phyloP scores from a whole-genome alignment of 192 early-diverging fungal genomes.

The Dimargaris verticillata region DNA sequence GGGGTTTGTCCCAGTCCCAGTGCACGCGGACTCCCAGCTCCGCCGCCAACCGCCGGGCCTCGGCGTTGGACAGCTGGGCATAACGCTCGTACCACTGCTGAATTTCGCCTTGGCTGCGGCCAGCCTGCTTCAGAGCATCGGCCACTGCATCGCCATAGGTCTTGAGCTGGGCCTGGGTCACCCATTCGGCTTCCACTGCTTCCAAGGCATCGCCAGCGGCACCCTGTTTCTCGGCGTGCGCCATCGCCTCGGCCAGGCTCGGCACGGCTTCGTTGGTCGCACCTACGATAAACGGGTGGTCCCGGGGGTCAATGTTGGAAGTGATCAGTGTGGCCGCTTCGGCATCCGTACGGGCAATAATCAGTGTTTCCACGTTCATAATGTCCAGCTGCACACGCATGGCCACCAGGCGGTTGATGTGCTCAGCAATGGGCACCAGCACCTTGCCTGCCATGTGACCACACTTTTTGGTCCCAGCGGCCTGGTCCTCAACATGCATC shows the following conservation, averaged over 20 bases:
- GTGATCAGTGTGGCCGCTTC: conserved; percentile 94
- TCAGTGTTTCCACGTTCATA: conserved; percentile 88
- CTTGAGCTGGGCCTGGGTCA: conserved; percentile 57
- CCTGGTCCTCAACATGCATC: conserved; percentile 88
- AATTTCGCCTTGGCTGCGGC: conserved; percentile 32
- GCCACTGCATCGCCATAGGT: conserved; percentile 66
- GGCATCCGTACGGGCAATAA: conserved; percentile 90
- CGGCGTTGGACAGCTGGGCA: conserved; percentile 52
- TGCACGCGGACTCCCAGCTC: conserved; percentile 47
- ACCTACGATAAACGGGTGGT: conserved; percentile 94
- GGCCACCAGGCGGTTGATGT: conserved; percentile 91
- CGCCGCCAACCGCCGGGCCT: conserved; percentile 60
- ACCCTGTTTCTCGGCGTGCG: conserved; percentile 58
- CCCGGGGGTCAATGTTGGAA: conserved; percentile 88
- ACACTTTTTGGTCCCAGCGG: conserved; percentile 94
- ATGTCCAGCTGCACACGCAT: conserved; percentile 94
- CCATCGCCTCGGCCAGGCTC: conserved; percentile 54
- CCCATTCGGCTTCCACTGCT: conserved; percentile 75
- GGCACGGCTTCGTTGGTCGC: conserved; percentile 68
- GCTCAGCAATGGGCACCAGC: conserved; percentile 91
- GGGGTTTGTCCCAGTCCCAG: conserved; percentile 83
- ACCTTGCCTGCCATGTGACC: conserved; percentile 99
- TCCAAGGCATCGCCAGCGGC: conserved; percentile 55
- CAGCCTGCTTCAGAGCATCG: conserved; percentile 33
- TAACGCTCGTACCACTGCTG: conserved; percentile 5